Base-by-base conservation (phyloP, 768 basidiomycete species). In the Podaxis sp. region DNA sequence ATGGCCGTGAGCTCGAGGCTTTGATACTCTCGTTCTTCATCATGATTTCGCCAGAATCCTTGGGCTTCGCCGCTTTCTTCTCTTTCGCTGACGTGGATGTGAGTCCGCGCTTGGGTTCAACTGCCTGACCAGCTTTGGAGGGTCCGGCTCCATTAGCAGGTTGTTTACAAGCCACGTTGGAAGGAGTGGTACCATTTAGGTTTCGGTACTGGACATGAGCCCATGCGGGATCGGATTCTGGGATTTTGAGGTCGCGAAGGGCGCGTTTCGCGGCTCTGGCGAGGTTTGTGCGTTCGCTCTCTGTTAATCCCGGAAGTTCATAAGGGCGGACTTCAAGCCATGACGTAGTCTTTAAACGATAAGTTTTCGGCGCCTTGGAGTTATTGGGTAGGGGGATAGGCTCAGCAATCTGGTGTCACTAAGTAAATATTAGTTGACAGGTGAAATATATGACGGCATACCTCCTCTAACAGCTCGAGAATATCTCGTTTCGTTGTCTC, bases 251-350 rank as follows among this genome's bases (percentile, higher is more conserved):
- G 28, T 68, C 69, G 36, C 71, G 73, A 65, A 88, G 77, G 0
- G 73, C 79, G 14, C 72, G 63, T 50, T 85, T 79, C 1, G 83
- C 87, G 28, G 77, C 74, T 42, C 82, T 78, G 6, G 82, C 78
- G 69, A 90, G 73, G n/a, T 62, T 65, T 6, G 72, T 73, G 4
- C 82, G 78, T 48, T 85, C 82, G 1, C 73, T 52, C 28, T 82
- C 80, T 2, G 74, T 73, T 27, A 88, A 74, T 28, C 74, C 74
- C 0, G 78, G 73, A 79, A 82, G 88, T 62, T 85, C 86, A 60
- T 78, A 85, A 0, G 90, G 90, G 5, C 87, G 84, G 25, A 90
- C 85, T 66, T 91, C 85, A 36, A 76, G 76, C 89, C 89, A 91
- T 2, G 82, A 73, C 18, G 71, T 67, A 23, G 77, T 72, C 63